phyloP scores from a whole-genome alignment of 2,329 filamentous ascomycete genomes.

The Aureobasidium sp. region DNA sequence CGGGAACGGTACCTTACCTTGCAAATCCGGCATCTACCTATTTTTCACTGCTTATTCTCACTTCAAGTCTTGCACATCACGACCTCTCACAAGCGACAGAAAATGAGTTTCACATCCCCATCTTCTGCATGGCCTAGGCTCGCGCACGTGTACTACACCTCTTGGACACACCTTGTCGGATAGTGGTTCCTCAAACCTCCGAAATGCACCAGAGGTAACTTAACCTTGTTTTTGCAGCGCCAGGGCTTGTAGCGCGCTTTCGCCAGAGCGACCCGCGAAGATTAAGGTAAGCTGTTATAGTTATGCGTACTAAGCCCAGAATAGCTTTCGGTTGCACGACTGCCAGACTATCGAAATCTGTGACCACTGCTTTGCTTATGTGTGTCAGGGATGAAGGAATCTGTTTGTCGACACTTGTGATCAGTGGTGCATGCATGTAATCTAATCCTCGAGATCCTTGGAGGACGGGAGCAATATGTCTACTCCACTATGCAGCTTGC shows the following conservation, averaged over 20 bases:
- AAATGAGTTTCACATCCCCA: not conserved
- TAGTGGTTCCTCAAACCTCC: too few species aligned
- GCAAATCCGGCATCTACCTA: slow-evolving; percentile 12
- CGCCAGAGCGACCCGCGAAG: too few species aligned
- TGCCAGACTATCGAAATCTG: slow-evolving; percentile 2
- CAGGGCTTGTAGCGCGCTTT: too few species aligned
- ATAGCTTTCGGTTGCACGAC: not conserved
- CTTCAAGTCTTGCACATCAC: not conserved
- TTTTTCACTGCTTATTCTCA: slow-evolving; percentile 7
- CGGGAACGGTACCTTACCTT: not conserved
- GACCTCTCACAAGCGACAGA: too few species aligned
- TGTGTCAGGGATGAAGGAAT: too few species aligned
- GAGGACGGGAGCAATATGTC: not conserved
- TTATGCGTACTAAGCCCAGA: not conserved
- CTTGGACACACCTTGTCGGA: too few species aligned
- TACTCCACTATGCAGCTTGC: not conserved
- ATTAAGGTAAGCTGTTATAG: too few species aligned
- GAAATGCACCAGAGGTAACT: slow-evolving; percentile 10
- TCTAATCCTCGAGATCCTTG: too few species aligned
- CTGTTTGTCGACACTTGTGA: not conserved
- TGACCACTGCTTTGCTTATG: not conserved
- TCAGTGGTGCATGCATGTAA: not conserved
- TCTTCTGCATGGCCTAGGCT: not conserved
- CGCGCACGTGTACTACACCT: not conserved
- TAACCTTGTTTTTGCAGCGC: slow-evolving; percentile 4